Evolutionary conservation across 192 early-diverging fungal species (phyloP).

Genomic region (Spizellomyces punctatus): DNA sequence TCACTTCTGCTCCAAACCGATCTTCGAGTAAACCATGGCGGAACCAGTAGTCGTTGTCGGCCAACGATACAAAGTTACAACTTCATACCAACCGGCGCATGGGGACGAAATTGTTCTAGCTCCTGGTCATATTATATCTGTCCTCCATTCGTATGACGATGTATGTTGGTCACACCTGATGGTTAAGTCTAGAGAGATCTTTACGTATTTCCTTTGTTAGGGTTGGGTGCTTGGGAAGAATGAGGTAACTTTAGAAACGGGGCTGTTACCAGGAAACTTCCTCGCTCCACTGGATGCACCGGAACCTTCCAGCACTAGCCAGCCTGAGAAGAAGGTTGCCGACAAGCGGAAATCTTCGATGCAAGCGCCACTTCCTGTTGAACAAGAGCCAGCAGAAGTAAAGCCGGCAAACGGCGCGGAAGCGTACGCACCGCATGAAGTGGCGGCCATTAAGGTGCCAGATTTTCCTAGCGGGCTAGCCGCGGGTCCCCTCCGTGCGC

Average conservation of each 20-base stretch:
- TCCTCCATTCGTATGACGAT: constrained; percentile 10
- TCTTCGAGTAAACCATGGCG: neutral
- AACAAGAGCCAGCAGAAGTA: constrained; percentile 14
- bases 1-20: no score
- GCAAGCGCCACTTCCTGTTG: constrained; percentile 2
- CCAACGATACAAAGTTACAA: constrained; percentile 20
- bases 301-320: neutral
- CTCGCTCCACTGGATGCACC: constrained; percentile 30
- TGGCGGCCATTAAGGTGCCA: constrained; percentile 15
- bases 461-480: constrained; percentile 22
- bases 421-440: constrained; percentile 22
- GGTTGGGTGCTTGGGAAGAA: constrained; percentile 42
- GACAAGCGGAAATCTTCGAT: constrained; percentile 37
- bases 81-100: constrained; percentile 20
- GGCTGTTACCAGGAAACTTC: constrained; percentile 44
- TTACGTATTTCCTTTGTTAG: neutral
- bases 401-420: constrained; percentile 1
- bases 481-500: constrained; percentile 17
- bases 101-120: constrained; percentile 20
- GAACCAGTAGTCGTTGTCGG: constrained; percentile 15
- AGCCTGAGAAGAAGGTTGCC: constrained; percentile 15
- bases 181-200: neutral
- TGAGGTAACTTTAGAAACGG: constrained; percentile 29
- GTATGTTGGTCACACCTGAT: neutral
- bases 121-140: neutral